Percentiles rank a stretch among this genome's conserved stretches.
Evolutionary conservation across 768 basidiomycete species (phyloP).

Genomic region (Russula olivacea): DNA sequence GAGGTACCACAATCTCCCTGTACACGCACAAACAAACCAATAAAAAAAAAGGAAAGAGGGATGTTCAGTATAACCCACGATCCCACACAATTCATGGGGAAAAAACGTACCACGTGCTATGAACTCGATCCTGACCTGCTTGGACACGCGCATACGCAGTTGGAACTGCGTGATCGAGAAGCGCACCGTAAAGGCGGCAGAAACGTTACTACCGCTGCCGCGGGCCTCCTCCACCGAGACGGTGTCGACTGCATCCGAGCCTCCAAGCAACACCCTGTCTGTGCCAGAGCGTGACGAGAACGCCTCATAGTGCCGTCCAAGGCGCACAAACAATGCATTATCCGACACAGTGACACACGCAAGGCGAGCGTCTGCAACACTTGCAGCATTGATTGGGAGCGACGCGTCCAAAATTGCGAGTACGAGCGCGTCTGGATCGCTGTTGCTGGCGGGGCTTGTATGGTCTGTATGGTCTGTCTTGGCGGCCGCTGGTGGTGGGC

Average conservation of each 20-base stretch:
- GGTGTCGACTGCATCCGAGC: constrained; percentile 36
- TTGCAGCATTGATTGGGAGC: constrained; percentile 37
- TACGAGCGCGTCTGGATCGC: constrained; percentile 32
- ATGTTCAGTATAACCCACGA: neutral
- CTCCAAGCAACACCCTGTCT: constrained; percentile 42
- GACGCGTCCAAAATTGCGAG: constrained; percentile 51
- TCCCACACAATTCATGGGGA: neutral
- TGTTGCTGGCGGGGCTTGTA: neutral
- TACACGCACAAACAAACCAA: neutral
- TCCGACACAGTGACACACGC: constrained; percentile 63
- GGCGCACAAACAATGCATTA: constrained; percentile 53
- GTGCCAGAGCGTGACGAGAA: constrained; percentile 45
- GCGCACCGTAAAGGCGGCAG: constrained; percentile 42
- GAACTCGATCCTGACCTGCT: constrained; percentile 53
- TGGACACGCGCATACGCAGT: constrained; percentile 62
- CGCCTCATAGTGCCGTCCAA: constrained; percentile 43
- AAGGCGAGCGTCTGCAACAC: constrained; percentile 54
- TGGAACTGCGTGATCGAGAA: constrained; percentile 56
- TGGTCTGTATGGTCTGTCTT: constrained; percentile 2
- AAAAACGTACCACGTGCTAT: constrained; percentile 47
- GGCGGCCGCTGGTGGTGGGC: constrained; percentile 28
- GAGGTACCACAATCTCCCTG: constrained; percentile 23
- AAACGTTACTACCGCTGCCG: constrained; percentile 38
- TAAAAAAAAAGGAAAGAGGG: no score
- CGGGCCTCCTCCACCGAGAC: constrained; percentile 49